Percentiles rank a stretch among this genome's conserved stretches.
Evolutionary conservation across 306 rosid species (phyloP).

Genomic region (Alnus rubra): DNA sequence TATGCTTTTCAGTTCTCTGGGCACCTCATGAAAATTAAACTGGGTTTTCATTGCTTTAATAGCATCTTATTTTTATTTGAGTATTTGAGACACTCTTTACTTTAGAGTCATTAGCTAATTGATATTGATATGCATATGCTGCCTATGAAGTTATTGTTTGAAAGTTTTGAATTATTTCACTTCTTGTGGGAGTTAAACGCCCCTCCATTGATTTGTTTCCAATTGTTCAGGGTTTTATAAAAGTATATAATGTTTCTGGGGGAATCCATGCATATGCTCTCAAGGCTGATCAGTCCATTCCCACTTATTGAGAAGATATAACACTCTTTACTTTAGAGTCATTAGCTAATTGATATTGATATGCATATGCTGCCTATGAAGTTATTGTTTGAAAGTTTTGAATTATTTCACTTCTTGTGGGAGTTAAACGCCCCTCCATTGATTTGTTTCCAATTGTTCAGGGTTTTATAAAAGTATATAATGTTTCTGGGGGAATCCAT

Average conservation of each 20-base stretch:
- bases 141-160: no score
- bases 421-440: constrained; percentile 1
- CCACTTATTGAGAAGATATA: constrained; percentile 60
- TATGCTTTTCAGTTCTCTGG: not conserved
- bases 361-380: not conserved
- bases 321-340: not conserved
- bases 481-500: constrained; percentile 83
- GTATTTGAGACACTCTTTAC: not conserved
- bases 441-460: constrained; percentile 34
- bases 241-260: constrained; percentile 72
- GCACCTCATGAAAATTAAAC: not conserved
- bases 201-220: constrained; percentile 18
- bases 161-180: not conserved
- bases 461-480: constrained; percentile 86
- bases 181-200: not conserved
- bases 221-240: constrained; percentile 74
- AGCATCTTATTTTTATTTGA: not conserved
- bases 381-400: not conserved
- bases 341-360: no score
- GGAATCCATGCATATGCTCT: constrained; percentile 88
- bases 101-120: not conserved
- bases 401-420: not conserved
- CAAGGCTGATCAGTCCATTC: constrained; percentile 77
- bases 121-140: not conserved
- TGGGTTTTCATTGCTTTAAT: not conserved